Base-by-base conservation (phyloP, 1,139 yeast species). In the Blastobotrys illinoisensis region DNA sequence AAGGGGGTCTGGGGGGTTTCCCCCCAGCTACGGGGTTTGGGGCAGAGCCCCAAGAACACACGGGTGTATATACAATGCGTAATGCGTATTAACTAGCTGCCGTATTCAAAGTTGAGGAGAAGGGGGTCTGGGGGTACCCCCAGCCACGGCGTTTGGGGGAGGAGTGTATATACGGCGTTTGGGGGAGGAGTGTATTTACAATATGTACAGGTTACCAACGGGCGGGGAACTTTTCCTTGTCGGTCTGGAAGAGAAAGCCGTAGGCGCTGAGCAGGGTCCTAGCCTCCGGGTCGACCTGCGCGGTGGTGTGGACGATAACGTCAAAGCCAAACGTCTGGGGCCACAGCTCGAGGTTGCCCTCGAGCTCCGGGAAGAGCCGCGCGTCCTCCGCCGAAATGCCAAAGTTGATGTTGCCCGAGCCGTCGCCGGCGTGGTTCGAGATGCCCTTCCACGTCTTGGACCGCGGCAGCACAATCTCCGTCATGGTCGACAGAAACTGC, bases 221-320 rank as follows among this genome's bases (percentile, higher is more conserved):
- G 14, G 65, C 57, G 14, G 71, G 71, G 61, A 64, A 64, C 60
- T 74, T 76, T 64, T 80, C 85, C 50, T 71, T 64, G 20, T 55
- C 52, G 21, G 14, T 47, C 62, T 71, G 66, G 75, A 93, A 88
- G 53, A 97, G 95, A 59, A 93, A 72, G 13, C 97, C 97, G 64
- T 84, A 79, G 3, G 90, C 85, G 68, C 95, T 86, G 58, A 93
- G 74, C 64, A 93, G 77, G 24, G 87, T 82, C 70, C 96, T 82
- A n/a, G 98, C 98, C 66, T 89, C 95, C 46, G 84, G 83, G 68
- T 91, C 97, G 26, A 90, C 85, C 72, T 89, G 90, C 9, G 98
- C 97, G 49, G 88, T 75, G 28, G 99, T 93, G 68, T 87, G 88
- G 63, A 93, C 76, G 47, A 91, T 88, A 56, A 93, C 79, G 67